A percentile compares a stretch with the other conserved stretches of the same genome.
phyloP scores from a whole-genome alignment of 2,329 filamentous ascomycete species.

The Paracamarosporium sp. region DNA sequence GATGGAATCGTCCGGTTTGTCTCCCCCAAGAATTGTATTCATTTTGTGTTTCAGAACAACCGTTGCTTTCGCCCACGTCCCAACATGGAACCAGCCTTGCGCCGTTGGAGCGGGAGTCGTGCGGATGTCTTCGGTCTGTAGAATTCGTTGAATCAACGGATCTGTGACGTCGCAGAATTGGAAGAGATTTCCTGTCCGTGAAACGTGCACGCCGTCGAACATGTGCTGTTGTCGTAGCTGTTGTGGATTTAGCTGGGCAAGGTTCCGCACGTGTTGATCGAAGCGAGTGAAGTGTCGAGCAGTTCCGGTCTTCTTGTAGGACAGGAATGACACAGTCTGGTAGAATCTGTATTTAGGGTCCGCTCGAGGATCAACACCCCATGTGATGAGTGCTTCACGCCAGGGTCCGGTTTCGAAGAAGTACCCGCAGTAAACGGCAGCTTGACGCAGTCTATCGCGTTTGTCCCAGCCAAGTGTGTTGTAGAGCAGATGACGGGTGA shows the following conservation, averaged over 20 bases:
- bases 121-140: slow-evolving; percentile 65
- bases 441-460: slow-evolving; percentile 69
- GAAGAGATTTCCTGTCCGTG: slow-evolving; percentile 87
- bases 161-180: slow-evolving; percentile 93
- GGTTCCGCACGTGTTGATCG: slow-evolving; percentile 31
- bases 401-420: slow-evolving; percentile 93
- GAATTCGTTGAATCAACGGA: slow-evolving; percentile 70
- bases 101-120: slow-evolving; percentile 51
- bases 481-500: slow-evolving; percentile 81
- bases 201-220: slow-evolving; percentile 80
- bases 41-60: slow-evolving; percentile 90
- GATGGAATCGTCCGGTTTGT: slow-evolving; percentile 36
- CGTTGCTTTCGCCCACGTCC: slow-evolving; percentile 82
- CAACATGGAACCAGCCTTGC: slow-evolving; percentile 86
- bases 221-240: slow-evolving; percentile 62
- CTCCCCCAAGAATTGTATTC: slow-evolving; percentile 46
- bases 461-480: slow-evolving; percentile 70
- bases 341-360: slow-evolving; percentile 81
- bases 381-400: slow-evolving; percentile 84
- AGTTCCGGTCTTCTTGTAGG: slow-evolving; percentile 38
- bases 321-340: slow-evolving; percentile 70
- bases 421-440: slow-evolving; percentile 85
- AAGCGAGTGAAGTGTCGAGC: slow-evolving; percentile 32
- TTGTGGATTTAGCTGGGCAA: slow-evolving; percentile 28
- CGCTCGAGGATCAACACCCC: slow-evolving; percentile 83